phyloP scores from a whole-genome alignment of 108 stramenopile species.

The Pseudonitzschia pungens region DNA sequence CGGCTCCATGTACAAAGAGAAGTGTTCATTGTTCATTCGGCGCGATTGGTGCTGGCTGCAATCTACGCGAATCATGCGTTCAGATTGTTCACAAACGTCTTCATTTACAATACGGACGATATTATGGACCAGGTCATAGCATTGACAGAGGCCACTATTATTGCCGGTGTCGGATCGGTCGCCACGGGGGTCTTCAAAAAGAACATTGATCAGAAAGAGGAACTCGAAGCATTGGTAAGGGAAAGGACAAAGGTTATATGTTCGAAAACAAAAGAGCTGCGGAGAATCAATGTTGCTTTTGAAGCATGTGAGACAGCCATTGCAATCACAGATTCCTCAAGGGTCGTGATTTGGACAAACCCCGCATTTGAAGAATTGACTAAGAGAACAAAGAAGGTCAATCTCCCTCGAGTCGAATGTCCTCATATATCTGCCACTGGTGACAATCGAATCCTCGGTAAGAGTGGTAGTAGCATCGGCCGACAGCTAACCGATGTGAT shows the following conservation, averaged over 20 bases:
- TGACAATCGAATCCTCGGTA: not conserved
- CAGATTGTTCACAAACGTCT: not conserved
- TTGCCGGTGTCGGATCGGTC: constrained; percentile 13
- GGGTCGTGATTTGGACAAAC: constrained; percentile 12
- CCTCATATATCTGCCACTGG: not conserved
- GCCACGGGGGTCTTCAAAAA: constrained; percentile 18
- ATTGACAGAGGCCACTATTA: constrained; percentile 8
- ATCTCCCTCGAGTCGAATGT: not conserved
- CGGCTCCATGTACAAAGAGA: not conserved
- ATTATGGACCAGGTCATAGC: not conserved
- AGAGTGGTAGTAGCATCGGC: not conserved
- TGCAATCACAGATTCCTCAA: constrained; percentile 11
- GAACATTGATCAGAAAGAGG: constrained; percentile 19
- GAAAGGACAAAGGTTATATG: constrained; percentile 14
- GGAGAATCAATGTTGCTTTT: constrained; percentile 2
- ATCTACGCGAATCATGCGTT: not conserved
- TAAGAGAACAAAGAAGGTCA: not conserved
- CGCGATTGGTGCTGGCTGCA: not conserved
- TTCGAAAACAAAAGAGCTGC: constrained; percentile 6
- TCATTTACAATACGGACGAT: not conserved
- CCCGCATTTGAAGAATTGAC: constrained; percentile 8
- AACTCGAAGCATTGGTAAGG: constrained; percentile 16
- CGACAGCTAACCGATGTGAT: not conserved
- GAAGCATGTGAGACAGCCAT: constrained; percentile 24
- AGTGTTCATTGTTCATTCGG: not conserved